Percentiles rank a stretch among this genome's conserved stretches.
Evolutionary conservation across 148 eudicot genomes (phyloP).

Genomic region (Vaccinium vitisidaea): DNA sequence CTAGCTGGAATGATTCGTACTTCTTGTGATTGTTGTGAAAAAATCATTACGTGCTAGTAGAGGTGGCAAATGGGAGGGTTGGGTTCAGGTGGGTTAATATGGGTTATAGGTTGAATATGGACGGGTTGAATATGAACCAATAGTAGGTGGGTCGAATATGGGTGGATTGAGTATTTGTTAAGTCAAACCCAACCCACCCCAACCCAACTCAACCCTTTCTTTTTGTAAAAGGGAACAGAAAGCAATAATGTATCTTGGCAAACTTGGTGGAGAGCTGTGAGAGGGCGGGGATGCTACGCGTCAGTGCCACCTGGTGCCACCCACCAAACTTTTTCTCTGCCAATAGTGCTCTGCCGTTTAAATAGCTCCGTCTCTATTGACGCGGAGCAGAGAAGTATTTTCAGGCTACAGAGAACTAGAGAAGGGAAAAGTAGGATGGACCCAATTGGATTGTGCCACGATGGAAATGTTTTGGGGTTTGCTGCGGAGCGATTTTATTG

Average conservation of each 20-base stretch:
- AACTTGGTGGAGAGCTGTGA: not conserved
- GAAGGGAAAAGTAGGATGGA: not conserved
- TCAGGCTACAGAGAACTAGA: not conserved
- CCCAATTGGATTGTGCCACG: not conserved
- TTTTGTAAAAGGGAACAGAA: no score
- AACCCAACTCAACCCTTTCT: no score
- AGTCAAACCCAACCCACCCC: no score
- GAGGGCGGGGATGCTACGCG: constrained; percentile 34
- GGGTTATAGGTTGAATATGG: no score
- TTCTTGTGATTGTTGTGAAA: not conserved
- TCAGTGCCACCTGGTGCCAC: not conserved
- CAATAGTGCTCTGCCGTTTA: constrained; percentile 14
- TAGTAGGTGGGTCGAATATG: no score
- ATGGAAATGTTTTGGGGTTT: not conserved
- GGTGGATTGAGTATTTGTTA: no score
- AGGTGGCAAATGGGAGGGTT: no score
- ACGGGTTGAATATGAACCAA: no score
- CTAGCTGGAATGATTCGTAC: not conserved
- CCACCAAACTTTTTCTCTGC: not conserved
- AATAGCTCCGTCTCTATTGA: not conserved
- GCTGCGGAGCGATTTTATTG: not conserved
- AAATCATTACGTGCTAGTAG: not conserved
- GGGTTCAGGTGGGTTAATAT: no score
- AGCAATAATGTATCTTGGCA: no score
- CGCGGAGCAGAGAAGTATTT: not conserved